These are phyloP conservation scores for Fraxinus platypoda DNA, from an alignment of 305 asterid species.

Conservation along the genomic window DNA sequence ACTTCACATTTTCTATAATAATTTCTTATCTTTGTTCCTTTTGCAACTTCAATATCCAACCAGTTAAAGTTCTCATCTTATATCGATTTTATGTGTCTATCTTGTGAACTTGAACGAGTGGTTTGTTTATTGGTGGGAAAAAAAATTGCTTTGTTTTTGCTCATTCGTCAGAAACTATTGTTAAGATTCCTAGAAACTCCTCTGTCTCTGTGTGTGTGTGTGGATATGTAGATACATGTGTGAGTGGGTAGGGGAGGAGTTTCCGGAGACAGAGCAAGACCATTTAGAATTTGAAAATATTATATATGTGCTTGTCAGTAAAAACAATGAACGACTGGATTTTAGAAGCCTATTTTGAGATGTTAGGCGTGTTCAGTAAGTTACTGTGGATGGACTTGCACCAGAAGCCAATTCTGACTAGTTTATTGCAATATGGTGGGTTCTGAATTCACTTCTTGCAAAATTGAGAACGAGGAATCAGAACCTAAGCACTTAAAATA, in stretches of 20 bases:
- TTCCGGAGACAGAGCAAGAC: neutral
- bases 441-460: neutral
- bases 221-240: neutral
- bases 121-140: neutral
- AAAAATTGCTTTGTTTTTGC: no score
- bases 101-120: no score
- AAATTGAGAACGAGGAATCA: neutral
- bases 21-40: no score
- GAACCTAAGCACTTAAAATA: neutral
- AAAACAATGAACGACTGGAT: neutral
- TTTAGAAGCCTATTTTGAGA: neutral
- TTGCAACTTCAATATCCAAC: no score
- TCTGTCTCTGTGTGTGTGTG: neutral
- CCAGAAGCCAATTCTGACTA: neutral
- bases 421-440: neutral
- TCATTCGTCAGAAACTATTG: neutral
- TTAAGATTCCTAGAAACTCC: neutral
- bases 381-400: neutral
- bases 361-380: neutral
- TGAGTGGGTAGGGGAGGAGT: neutral
- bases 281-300: neutral
- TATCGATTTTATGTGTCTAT: neutral
- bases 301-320: neutral
- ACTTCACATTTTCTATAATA: neutral
- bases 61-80: neutral